Evolutionary conservation across 805 yeast genomes (phyloP), one percentile per base, ranked within the genome.

Genomic region (Yarrowia sp.): DNA sequence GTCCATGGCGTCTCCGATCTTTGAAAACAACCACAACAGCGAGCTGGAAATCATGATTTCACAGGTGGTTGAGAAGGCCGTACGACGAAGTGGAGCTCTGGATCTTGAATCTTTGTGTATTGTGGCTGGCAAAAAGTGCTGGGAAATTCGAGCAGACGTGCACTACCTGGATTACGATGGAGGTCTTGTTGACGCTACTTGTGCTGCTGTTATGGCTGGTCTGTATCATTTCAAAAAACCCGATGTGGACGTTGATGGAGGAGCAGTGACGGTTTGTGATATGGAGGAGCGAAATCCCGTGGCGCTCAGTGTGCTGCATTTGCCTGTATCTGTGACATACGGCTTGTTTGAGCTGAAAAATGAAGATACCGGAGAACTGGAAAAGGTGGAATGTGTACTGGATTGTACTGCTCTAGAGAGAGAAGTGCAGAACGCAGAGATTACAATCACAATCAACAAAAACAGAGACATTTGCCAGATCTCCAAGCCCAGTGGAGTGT

Each of bases 131-230:
- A 83, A 86, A 64, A 87, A 90, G 69, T 92, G 96, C 73, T 95
- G 99, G 99, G 82, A 86, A 65, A 80, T 95, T 11, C 83, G 96
- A 66, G 98, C 96, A 0, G 98, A 92, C 73, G 85, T 95, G 15
- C 96, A 92, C 72, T 89, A 90, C 71, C 76, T 95, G 65, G 88
- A 92, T 73, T 91, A 85, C 72, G 99, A 95, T 75, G 99, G 99
- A 45, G 96, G 96, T 17, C 82, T 95, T 55, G 86, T 92, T 44
- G 99, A 95, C 75, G 89, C 91, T 7, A 87, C 93, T 45, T 90
- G 97, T 76, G 81, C 92, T 65, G 98, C 95, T 0, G 97, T 91
- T 8, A 88, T 91, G 83, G 84, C 93, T 8, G 96, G 90, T 0
- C 79, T 95, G 64, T 80, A 87, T 69, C 97, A 92, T 74, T 95